Evolutionary conservation across 495 filamentous ascomycete genomes (phyloP).

Genomic region (Xylaria grammica): DNA sequence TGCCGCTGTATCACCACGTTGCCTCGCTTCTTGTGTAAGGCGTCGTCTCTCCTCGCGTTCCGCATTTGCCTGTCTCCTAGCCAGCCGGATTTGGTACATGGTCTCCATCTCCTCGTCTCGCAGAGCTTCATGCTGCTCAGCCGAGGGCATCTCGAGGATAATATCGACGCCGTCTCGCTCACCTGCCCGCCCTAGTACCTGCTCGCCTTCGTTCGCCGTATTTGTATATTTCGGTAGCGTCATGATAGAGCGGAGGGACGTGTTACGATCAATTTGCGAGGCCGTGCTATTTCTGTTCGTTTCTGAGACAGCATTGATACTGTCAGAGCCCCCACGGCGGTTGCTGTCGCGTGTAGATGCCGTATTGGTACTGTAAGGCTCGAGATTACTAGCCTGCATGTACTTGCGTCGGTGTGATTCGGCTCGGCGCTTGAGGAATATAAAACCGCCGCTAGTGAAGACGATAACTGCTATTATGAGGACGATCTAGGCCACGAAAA

Average conservation of each 20-base stretch:
- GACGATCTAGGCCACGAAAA: slow-evolving; percentile 26
- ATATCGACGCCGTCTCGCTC: slow-evolving; percentile 91
- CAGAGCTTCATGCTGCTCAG: slow-evolving; percentile 70
- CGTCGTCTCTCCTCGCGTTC: slow-evolving; percentile 77
- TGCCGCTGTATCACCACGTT: slow-evolving; percentile 66
- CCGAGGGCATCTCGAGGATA: slow-evolving; percentile 73
- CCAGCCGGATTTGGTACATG: slow-evolving; percentile 84
- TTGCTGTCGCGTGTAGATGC: slow-evolving; percentile 19
- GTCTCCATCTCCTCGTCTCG: slow-evolving; percentile 94
- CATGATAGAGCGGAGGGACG: slow-evolving; percentile 88
- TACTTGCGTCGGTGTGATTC: slow-evolving; percentile 28
- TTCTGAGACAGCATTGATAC: slow-evolving; percentile 25
- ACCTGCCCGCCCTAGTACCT: slow-evolving; percentile 87
- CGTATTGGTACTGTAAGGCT: slow-evolving; percentile 32
- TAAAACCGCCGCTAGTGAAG: slow-evolving; percentile 22
- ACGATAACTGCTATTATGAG: slow-evolving; percentile 29
- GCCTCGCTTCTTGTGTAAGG: slow-evolving; percentile 69
- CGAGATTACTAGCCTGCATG: slow-evolving; percentile 24
- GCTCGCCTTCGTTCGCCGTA: slow-evolving; percentile 74
- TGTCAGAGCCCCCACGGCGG: slow-evolving; percentile 17
- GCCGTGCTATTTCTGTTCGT: slow-evolving; percentile 29
- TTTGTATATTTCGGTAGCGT: slow-evolving; percentile 81
- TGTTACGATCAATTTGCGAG: slow-evolving; percentile 72
- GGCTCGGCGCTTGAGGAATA: slow-evolving; percentile 27
- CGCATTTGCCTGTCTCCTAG: slow-evolving; percentile 73